Evolutionary conservation across 768 basidiomycete species (phyloP).

Genomic region (Hygrophorus pudorinus): DNA sequence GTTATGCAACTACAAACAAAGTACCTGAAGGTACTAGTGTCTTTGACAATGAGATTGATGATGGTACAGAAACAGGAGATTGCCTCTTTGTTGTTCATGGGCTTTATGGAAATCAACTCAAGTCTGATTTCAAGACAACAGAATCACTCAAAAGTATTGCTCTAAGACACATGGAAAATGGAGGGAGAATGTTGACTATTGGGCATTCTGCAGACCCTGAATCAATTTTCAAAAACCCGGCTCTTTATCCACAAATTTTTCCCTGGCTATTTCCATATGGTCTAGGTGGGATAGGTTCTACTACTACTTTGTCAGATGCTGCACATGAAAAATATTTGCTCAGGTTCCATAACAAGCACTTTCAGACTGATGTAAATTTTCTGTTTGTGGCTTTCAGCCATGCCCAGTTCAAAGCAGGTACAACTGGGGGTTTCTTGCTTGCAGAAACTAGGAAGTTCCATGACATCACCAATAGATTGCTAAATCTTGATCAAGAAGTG

Average conservation of each 20-base stretch:
- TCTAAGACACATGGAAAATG: conserved; percentile 14
- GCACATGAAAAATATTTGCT: conserved; percentile 17
- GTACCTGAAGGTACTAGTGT: too few relatives aligned
- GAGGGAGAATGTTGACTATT: conserved; percentile 15
- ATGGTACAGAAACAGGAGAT: too few relatives aligned
- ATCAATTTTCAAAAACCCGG: conserved; percentile 21
- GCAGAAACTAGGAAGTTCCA: conserved; percentile 17
- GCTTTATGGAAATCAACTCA: conserved; percentile 16
- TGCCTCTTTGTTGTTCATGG: conserved; percentile 31
- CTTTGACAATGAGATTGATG: too few relatives aligned
- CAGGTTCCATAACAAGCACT: conserved; percentile 29
- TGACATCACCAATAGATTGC: conserved; percentile 14
- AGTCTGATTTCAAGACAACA: conserved; percentile 8
- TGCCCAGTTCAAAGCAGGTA: conserved; percentile 23
- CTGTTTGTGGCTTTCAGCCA: conserved; percentile 30
- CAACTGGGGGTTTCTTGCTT: conserved; percentile 18
- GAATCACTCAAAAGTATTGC: conserved; percentile 14
- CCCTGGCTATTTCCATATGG: conserved; percentile 34
- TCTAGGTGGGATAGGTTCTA: conserved; percentile 18
- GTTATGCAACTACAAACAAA: conserved; percentile 3
- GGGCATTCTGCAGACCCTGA: conserved; percentile 11
- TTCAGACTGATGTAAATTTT: conserved; percentile 27
- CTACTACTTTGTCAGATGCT: conserved; percentile 9
- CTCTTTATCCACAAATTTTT: conserved; percentile 25
- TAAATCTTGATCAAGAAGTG: conserved; percentile 15